Percentiles rank a stretch among this genome's conserved stretches.
Conservation (phyloP, 176 grass and related monocot species). For the Tillandsia fasciculata region DNA sequence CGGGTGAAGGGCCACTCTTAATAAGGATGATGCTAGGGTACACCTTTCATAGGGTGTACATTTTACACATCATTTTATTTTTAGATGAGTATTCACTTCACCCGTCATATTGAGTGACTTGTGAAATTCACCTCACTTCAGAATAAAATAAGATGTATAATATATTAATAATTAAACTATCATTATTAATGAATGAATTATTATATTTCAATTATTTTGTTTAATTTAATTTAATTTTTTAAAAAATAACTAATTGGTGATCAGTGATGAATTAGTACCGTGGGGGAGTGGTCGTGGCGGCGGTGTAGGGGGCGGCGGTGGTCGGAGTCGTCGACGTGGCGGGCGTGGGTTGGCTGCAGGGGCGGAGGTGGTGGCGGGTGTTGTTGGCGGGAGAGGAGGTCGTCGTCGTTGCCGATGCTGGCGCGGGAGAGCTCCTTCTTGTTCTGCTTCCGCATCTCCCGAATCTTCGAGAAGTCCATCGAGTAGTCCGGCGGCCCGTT, state of each 20-base stretch:
- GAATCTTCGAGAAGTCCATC: slow-evolving; percentile 98
- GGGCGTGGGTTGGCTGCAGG: not conserved
- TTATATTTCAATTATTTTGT: not conserved
- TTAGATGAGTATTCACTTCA: no score
- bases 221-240: not conserved
- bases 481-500: slow-evolving; percentile 96
- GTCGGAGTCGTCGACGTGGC: slow-evolving; percentile 26
- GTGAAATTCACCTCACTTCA: no score
- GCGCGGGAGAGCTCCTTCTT: slow-evolving; percentile 85
- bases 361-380: slow-evolving; percentile 23
- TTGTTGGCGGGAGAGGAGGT: slow-evolving; percentile 21
- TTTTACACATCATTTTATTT: no score
- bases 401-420: slow-evolving; percentile 60
- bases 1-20: no score
- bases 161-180: no score
- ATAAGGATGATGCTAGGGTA: no score
- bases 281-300: slow-evolving; percentile 35
- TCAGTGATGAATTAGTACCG: slow-evolving; percentile 23
- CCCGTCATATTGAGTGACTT: no score
- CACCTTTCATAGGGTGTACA: no score
- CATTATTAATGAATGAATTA: no score
- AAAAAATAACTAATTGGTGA: not conserved
- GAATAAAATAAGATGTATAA: no score
- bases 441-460: slow-evolving; percentile 92
- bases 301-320: slow-evolving; percentile 34